Evolutionary conservation across 2,329 filamentous ascomycete genomes (phyloP).

Genomic region (Fusarium armeniacum): DNA sequence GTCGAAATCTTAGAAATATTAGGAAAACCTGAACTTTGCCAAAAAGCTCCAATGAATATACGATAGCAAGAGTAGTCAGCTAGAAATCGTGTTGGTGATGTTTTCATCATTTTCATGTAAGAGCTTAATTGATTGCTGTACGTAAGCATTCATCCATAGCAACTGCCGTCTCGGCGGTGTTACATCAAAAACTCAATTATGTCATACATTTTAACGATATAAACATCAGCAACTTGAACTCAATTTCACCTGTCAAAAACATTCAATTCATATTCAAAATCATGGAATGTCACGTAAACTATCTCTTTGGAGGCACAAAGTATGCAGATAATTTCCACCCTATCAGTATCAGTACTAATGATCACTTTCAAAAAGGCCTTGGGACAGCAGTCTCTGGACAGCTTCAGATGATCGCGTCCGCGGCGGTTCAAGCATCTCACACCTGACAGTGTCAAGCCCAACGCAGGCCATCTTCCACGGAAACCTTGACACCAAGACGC

Average conservation of each 20-base stretch:
- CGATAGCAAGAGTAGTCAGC: too few relatives aligned
- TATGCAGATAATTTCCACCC: slow-evolving; percentile 34
- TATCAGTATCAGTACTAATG: slow-evolving; percentile 17
- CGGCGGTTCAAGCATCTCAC: slow-evolving; percentile 75
- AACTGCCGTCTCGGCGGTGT: slow-evolving; percentile 28
- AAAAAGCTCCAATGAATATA: too few relatives aligned
- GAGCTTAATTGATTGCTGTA: slow-evolving; percentile 19
- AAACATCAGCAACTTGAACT: slow-evolving; percentile 6
- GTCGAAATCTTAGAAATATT: too few relatives aligned
- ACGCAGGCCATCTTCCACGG: slow-evolving; percentile 74
- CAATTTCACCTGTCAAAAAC: not conserved
- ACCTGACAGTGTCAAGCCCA: slow-evolving; percentile 56
- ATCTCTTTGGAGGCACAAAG: slow-evolving; percentile 60
- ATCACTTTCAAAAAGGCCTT: slow-evolving; percentile 63
- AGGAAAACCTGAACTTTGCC: too few relatives aligned
- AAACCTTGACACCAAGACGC: slow-evolving; percentile 77
- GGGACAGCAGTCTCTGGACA: slow-evolving; percentile 74
- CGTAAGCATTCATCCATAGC: slow-evolving; percentile 24
- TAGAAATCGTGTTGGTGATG: not conserved
- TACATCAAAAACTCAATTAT: slow-evolving; percentile 25
- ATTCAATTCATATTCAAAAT: slow-evolving; percentile 1
- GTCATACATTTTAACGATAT: slow-evolving; percentile 20
- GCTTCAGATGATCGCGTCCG: slow-evolving; percentile 82
- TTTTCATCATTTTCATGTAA: not conserved
- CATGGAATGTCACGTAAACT: slow-evolving; percentile 47